Percentiles rank a stretch among this genome's conserved stretches.
Evolutionary conservation across 352 stramenopile genomes (phyloP).

Genomic region (Phytophthora crassamura): DNA sequence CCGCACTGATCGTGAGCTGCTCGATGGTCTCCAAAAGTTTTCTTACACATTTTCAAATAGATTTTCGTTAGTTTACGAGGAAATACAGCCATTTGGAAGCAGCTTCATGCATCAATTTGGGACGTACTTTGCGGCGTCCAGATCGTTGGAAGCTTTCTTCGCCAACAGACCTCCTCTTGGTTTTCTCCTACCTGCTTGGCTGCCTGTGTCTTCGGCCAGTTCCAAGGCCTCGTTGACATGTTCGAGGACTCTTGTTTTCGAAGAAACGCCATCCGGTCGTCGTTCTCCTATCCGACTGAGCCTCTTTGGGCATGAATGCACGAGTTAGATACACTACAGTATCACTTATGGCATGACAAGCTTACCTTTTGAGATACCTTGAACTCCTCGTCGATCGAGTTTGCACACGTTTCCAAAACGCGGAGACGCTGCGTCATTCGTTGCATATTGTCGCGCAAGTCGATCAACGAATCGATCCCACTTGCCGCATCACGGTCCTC

Average conservation of each 20-base stretch:
- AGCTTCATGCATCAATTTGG: background rate
- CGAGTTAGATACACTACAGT: background rate
- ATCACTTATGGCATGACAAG: background rate
- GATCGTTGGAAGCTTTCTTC: constrained; percentile 48
- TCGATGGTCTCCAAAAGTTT: constrained; percentile 52
- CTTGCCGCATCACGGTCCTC: constrained; percentile 12
- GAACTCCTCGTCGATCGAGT: constrained; percentile 69
- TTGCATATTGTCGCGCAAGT: constrained; percentile 56
- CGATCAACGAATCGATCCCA: constrained; percentile 36
- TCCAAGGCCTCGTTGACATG: constrained; percentile 32
- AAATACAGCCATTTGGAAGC: background rate
- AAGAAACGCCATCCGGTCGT: background rate
- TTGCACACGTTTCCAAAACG: constrained; percentile 55
- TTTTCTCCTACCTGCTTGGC: background rate
- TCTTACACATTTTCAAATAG: constrained; percentile 36
- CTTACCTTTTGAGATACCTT: constrained; percentile 54
- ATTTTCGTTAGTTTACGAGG: constrained; percentile 27
- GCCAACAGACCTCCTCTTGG: constrained; percentile 28
- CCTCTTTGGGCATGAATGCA: constrained; percentile 11
- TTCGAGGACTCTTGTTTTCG: constrained; percentile 14
- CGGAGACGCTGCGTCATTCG: constrained; percentile 54
- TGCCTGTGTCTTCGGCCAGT: constrained; percentile 2
- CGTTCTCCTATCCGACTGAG: constrained; percentile 27
- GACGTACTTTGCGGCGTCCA: constrained; percentile 53
- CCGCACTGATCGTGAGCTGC: constrained; percentile 32